Percentiles rank a stretch among this genome's conserved stretches.
These are phyloP conservation scores for Lasiosphaeriaceae sp. DNA, from an alignment of 495 filamentous ascomycete genomes.

Conservation along the genomic window DNA sequence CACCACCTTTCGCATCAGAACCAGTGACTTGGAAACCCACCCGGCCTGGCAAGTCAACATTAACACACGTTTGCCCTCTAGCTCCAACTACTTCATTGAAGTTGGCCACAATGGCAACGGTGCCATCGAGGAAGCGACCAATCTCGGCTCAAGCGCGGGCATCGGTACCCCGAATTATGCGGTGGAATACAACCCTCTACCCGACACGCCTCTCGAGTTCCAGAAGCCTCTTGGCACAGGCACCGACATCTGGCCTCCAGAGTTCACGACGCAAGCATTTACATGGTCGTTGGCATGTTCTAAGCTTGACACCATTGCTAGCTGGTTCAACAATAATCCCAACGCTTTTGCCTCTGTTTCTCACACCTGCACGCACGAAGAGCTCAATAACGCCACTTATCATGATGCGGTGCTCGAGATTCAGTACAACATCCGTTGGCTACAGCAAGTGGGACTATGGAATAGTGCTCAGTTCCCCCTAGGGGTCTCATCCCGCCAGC, in stretches of 20 bases:
- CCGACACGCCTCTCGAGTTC: slow-evolving; percentile 52
- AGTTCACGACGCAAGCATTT: slow-evolving; percentile 33
- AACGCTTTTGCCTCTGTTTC: slow-evolving; percentile 54
- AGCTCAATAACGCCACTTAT: slow-evolving; percentile 59
- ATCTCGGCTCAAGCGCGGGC: slow-evolving; percentile 5
- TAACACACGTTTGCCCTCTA: slow-evolving; percentile 50
- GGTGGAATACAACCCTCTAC: slow-evolving; percentile 32
- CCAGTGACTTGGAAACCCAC: slow-evolving; percentile 47
- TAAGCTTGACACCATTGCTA: slow-evolving; percentile 44
- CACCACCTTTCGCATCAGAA: slow-evolving; percentile 47
- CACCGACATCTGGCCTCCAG: slow-evolving; percentile 50
- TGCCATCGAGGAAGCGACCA: slow-evolving; percentile 47
- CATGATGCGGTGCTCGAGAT: slow-evolving; percentile 54
- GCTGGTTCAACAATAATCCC: slow-evolving; percentile 51
- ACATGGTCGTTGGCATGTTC: slow-evolving; percentile 47
- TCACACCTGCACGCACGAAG: slow-evolving; percentile 61
- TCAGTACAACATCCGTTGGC: slow-evolving; percentile 57
- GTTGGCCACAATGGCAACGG: slow-evolving; percentile 61
- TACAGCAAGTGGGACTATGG: slow-evolving; percentile 47
- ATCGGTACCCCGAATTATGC: slow-evolving; percentile 15
- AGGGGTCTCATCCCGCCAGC: slow-evolving; percentile 58
- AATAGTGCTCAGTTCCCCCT: slow-evolving; percentile 46
- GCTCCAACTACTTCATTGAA: slow-evolving; percentile 54
- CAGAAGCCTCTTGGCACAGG: slow-evolving; percentile 56
- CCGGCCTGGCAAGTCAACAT: slow-evolving; percentile 46